Conservation (phyloP, 148 eudicot genomes). For the Simmondsia chinensis region DNA sequence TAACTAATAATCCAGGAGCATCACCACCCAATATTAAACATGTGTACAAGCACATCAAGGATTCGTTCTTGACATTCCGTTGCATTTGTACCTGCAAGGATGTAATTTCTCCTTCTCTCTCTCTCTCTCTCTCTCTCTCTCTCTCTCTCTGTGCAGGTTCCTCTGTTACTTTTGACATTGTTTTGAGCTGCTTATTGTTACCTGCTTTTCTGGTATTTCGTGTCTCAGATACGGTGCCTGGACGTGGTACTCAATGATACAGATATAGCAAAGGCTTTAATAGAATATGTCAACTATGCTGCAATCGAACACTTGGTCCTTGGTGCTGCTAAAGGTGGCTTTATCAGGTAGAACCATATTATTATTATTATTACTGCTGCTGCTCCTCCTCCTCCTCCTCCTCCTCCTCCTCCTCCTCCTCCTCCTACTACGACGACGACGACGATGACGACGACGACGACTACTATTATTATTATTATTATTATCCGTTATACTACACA, state of each 20-base stretch:
- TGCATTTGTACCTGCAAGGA: conserved; percentile 86
- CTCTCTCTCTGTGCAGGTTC: neutral
- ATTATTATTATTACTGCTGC: neutral
- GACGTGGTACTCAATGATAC: conserved; percentile 72
- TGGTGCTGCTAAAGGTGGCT: conserved; percentile 65
- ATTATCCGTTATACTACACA: too few species aligned
- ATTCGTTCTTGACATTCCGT: conserved; percentile 58
- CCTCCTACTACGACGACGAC: too few species aligned
- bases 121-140: too few species aligned
- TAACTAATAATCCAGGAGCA: conserved; percentile 23
- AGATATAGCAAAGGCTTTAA: conserved; percentile 49
- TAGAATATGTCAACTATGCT: conserved; percentile 56
- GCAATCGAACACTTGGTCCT: conserved; percentile 77
- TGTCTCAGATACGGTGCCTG: conserved; percentile 58
- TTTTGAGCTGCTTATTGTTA: conserved; percentile 3
- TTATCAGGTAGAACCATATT: conserved; percentile 79
- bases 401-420: too few species aligned
- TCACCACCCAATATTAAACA: conserved; percentile 32
- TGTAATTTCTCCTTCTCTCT: conserved; percentile 22
- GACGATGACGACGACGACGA: too few species aligned
- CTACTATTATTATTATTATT: too few species aligned
- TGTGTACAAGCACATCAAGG: conserved; percentile 54
- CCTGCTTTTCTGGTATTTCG: conserved; percentile 1
- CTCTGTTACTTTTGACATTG: too few species aligned
- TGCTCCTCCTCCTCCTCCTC: too few species aligned